These are phyloP conservation scores for Fraxinus cuspidata DNA, from an alignment of 257 asterid genomes.

Conservation along the genomic window DNA sequence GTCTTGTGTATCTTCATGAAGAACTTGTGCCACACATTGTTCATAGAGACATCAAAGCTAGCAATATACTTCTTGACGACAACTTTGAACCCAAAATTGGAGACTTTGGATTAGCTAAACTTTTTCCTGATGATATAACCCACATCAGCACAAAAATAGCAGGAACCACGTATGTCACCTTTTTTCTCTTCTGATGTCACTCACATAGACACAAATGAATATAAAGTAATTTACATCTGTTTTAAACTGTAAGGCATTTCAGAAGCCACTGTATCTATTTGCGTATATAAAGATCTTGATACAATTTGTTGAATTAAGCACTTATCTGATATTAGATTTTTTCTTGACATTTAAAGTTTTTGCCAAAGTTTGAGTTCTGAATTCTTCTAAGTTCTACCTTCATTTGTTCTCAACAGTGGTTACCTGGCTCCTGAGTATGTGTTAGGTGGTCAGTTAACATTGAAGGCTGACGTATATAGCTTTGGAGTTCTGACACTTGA, in stretches of 20 bases:
- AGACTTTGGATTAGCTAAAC: constrained; percentile 93
- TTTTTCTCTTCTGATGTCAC: constrained; percentile 28
- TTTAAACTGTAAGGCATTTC: constrained; percentile 7
- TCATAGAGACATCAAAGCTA: constrained; percentile 94
- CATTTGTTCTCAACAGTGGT: constrained; percentile 63
- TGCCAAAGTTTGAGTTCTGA: not conserved
- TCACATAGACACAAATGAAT: constrained; percentile 11
- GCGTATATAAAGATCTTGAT: not conserved
- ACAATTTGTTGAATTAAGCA: constrained; percentile 5
- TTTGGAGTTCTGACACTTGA: constrained; percentile 84
- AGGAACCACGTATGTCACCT: constrained; percentile 74
- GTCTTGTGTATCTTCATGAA: constrained; percentile 85
- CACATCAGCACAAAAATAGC: constrained; percentile 94
- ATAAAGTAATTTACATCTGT: constrained; percentile 9
- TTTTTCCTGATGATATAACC: constrained; percentile 85
- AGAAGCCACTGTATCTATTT: not conserved
- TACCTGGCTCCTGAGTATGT: constrained; percentile 97
- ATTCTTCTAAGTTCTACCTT: constrained; percentile 18
- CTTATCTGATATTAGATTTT: not conserved
- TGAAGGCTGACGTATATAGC: constrained; percentile 92
- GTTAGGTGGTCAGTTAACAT: constrained; percentile 83
- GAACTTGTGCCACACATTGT: constrained; percentile 79
- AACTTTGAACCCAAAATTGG: constrained; percentile 84
- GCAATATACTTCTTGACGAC: constrained; percentile 75
- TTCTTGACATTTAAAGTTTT: constrained; percentile 6